Base-by-base conservation (phyloP, 2,329 filamentous ascomycete species). In the Podosphaera fusca region DNA sequence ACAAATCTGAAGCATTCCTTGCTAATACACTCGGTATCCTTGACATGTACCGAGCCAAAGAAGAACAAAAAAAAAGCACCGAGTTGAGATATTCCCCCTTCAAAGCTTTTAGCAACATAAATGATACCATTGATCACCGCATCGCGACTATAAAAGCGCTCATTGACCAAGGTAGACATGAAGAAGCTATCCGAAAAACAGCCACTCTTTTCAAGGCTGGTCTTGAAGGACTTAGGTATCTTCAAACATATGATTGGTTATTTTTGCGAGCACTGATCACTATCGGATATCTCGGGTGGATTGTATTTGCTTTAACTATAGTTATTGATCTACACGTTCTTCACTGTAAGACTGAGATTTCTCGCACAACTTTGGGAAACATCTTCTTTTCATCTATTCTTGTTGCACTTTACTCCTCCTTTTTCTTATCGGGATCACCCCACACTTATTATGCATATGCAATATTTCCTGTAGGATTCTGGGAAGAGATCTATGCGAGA, bases 191-290 rank as follows among this genome's bases (percentile, higher is more conserved):
- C 63, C 74, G 80, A 58, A 78, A 85, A 64, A 87, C 86, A 1
- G 81, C 84, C 47, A 78, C 81, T 34, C 74, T 98, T 12, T 85
- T 96, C 59, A 77, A 84, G 59, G 71, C 86, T 55, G 84, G 81
- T 1, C 75, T 98, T 0, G 78, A 87, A 60, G 92, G 92, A 6
- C 73, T 98, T 59, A 80, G 92, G 55, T 98, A 98, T 68, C 76
- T 98, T 33, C 92, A 98, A 69, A 98, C 89, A 0, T 98, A 98
- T 65, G 92, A 98, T 71, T 98, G 92, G 92, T 75, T 98, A 2
- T 98, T 98, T 70, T 72, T 98, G 40, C 78, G 92, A 59, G 84
- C 87, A 1, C 75, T 98, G 55, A 84, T 98, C 59, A 95, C 92
- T 1, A 67, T 85, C 10, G 92, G 92, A 21, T 98, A 96, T 65